These are phyloP conservation scores for Trebouxia sp. DNA, from an alignment of 139 green algal genomes.

Conservation along the genomic window DNA sequence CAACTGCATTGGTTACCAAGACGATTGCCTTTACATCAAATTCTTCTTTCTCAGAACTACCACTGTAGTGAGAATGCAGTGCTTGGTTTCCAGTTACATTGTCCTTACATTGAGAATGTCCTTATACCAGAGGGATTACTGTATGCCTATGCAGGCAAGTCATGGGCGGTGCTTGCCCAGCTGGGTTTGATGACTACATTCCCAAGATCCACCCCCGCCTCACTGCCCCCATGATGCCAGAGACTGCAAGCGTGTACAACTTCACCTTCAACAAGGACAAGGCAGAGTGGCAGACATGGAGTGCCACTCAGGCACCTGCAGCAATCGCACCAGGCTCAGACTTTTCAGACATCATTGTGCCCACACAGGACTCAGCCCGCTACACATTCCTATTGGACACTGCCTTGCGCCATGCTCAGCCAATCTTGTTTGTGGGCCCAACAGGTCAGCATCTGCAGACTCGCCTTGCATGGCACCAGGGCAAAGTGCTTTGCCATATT, in stretches of 20 bases:
- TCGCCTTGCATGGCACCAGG: conserved; percentile 1
- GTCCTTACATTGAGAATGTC: too few relatives aligned
- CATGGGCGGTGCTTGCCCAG: not conserved
- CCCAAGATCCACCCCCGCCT: conserved; percentile 26
- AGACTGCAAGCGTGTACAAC: conserved; percentile 31
- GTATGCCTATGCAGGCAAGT: conserved; percentile 28
- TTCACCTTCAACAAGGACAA: conserved; percentile 26
- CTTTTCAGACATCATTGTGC: conserved; percentile 76
- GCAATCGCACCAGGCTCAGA: conserved; percentile 50
- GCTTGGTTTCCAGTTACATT: too few relatives aligned
- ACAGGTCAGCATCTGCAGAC: conserved; percentile 39
- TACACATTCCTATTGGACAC: conserved; percentile 77
- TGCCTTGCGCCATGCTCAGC: conserved; percentile 60
- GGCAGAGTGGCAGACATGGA: conserved; percentile 57
- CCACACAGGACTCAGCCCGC: conserved; percentile 63
- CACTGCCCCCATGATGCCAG: conserved; percentile 40
- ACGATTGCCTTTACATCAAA: too few relatives aligned
- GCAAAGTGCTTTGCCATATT: too few relatives aligned
- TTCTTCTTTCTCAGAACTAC: too few relatives aligned
- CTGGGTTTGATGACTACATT: conserved; percentile 34
- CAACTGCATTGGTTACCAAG: too few relatives aligned
- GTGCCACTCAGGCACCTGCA: conserved; percentile 45
- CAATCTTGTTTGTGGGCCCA: conserved; percentile 70
- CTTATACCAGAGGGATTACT: too few relatives aligned
- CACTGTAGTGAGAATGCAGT: too few relatives aligned